Percentiles rank a stretch among this genome's conserved stretches.
These are phyloP conservation scores for Haplosporangium sp. DNA, from an alignment of 371 early-diverging fungal species.

Conservation along the genomic window DNA sequence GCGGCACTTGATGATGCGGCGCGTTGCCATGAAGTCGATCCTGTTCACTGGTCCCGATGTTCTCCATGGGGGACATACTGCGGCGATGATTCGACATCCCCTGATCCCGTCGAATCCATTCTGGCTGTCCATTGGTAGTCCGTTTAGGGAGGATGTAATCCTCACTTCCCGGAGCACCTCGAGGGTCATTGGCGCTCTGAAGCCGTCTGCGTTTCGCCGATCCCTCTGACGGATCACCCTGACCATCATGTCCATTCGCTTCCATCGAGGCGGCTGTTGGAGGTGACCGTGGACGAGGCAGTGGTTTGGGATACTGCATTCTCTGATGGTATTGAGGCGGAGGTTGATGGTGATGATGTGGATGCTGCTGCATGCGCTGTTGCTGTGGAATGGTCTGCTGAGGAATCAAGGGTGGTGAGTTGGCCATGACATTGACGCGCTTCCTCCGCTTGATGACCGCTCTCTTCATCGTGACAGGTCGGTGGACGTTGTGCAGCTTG, in stretches of 20 bases:
- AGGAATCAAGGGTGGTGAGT: constrained; percentile 38
- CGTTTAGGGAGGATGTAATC: constrained; percentile 38
- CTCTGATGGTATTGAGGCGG: constrained; percentile 37
- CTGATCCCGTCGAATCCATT: constrained; percentile 28
- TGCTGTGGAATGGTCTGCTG: constrained; percentile 18
- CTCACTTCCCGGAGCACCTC: constrained; percentile 19
- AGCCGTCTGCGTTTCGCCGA: constrained; percentile 46
- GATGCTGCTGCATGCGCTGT: constrained; percentile 18
- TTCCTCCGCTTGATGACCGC: constrained; percentile 87
- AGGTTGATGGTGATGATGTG: constrained; percentile 20
- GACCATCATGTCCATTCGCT: constrained; percentile 23
- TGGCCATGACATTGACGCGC: constrained; percentile 62
- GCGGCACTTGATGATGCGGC: constrained; percentile 31
- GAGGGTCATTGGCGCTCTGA: constrained; percentile 16
- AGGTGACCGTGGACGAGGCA: constrained; percentile 31
- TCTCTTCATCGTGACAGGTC: constrained; percentile 85
- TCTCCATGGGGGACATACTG: constrained; percentile 47
- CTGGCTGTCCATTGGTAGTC: constrained; percentile 28
- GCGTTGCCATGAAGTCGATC: constrained; percentile 19
- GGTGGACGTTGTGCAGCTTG: constrained; percentile 81
- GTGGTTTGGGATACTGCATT: constrained; percentile 38
- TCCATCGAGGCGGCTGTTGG: constrained; percentile 20
- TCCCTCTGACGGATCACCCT: constrained; percentile 32
- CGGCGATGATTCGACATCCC: constrained; percentile 21
- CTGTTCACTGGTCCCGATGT: constrained; percentile 26